Percentiles rank a stretch among this genome's conserved stretches.
Evolutionary conservation across 345 rosid genomes (phyloP).

Genomic region (Euphorbia pulcherrima): DNA sequence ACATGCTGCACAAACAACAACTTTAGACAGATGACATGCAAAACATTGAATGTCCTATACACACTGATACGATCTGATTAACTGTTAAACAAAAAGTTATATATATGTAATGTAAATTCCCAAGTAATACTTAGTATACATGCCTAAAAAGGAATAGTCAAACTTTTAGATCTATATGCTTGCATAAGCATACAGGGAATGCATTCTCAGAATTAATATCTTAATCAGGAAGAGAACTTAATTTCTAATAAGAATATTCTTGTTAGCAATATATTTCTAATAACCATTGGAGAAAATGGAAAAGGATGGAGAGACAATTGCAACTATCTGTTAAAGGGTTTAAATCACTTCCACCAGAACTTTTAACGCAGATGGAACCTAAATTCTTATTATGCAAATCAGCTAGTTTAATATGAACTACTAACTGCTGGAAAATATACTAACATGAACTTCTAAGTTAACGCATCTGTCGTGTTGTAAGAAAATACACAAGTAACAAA

Average conservation of each 20-base stretch:
- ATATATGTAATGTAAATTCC: not conserved
- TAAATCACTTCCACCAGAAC: not conserved
- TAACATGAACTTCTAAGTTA: not conserved
- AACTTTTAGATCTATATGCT: not conserved
- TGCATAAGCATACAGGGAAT: not conserved
- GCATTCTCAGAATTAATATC: not conserved
- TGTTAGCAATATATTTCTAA: no score
- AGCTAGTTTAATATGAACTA: not conserved
- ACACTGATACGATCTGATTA: not conserved
- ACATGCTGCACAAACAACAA: slow-evolving; percentile 53
- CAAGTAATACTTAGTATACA: not conserved
- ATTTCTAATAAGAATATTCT: no score
- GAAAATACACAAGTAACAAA: not conserved
- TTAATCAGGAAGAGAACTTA: not conserved
- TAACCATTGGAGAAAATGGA: not conserved
- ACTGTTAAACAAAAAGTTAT: not conserved
- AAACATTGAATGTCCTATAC: not conserved
- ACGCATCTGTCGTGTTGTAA: not conserved
- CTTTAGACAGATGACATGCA: slow-evolving; percentile 8
- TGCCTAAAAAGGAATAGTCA: not conserved
- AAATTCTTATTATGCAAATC: not conserved
- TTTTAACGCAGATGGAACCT: not conserved
- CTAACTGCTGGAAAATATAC: not conserved
- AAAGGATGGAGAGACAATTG: not conserved
- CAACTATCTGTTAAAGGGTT: not conserved